Evolutionary conservation across 2,329 filamentous ascomycete species (phyloP).

Genomic region (Leptographium galeiforme): DNA sequence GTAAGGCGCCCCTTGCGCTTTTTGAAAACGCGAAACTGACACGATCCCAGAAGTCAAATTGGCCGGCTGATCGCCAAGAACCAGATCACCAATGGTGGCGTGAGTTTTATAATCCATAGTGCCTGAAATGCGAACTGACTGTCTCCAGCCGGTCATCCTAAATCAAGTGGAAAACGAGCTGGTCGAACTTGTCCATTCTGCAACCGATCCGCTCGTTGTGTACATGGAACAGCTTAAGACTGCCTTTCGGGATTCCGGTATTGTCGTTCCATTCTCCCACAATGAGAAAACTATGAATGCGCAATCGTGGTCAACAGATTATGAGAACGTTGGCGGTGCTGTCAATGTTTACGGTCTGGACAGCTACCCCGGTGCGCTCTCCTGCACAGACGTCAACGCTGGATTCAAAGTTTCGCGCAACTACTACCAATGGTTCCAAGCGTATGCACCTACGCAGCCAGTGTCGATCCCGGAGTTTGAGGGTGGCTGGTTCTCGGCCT

Average conservation of each 20-base stretch:
- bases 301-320: constrained; percentile 39
- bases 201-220: constrained; percentile 7
- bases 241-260: constrained; percentile 5
- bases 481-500: constrained; percentile 45
- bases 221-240: constrained; percentile 11
- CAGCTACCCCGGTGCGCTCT: constrained; percentile 31
- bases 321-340: constrained; percentile 39
- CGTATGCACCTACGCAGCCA: constrained; percentile 39
- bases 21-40: too few relatives aligned
- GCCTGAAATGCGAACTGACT: too few relatives aligned
- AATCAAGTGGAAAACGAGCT: constrained; percentile 79
- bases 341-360: constrained; percentile 37
- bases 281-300: constrained; percentile 24
- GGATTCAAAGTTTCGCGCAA: constrained; percentile 37
- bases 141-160: too few relatives aligned
- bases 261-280: constrained; percentile 9
- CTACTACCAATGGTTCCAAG: constrained; percentile 44
- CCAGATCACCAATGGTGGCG: too few relatives aligned
- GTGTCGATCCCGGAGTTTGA: constrained; percentile 44
- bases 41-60: too few relatives aligned
- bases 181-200: constrained; percentile 4
- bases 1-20: too few relatives aligned
- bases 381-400: constrained; percentile 32
- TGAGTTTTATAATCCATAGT: too few relatives aligned
- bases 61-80: too few relatives aligned